Conservation (phyloP, 805 yeast species). For the Myxozyma neotropica region DNA sequence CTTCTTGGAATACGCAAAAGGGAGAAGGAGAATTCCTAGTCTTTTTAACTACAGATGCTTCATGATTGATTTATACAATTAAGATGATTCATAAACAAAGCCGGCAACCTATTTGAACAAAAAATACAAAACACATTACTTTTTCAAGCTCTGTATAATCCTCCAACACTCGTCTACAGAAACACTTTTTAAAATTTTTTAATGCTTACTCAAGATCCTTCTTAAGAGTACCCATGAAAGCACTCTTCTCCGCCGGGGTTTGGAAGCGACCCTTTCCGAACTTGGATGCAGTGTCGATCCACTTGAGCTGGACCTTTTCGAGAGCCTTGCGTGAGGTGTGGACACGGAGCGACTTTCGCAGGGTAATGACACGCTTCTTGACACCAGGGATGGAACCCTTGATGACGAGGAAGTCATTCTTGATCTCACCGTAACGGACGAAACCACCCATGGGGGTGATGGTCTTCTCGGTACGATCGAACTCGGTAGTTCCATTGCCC, state of each 20-base stretch:
- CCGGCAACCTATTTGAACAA: conserved; percentile 18
- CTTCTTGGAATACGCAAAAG: too few relatives aligned
- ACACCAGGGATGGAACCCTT: conserved; percentile 99
- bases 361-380: conserved; percentile 98
- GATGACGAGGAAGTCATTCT: conserved; percentile 95
- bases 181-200: background rate
- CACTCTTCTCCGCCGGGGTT: conserved; percentile 99
- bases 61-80: conserved; percentile 16
- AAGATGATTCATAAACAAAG: conserved; percentile 15
- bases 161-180: conserved; percentile 14
- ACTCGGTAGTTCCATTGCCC: conserved; percentile 91
- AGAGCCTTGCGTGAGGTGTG: conserved; percentile 97
- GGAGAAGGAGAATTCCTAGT: too few relatives aligned
- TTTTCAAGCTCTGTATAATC: conserved; percentile 10
- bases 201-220: conserved; percentile 31
- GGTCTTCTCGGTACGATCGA: conserved; percentile 99
- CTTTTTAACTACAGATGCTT: background rate
- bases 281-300: conserved; percentile 99
- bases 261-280: conserved; percentile 99
- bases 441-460: conserved; percentile 99
- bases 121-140: conserved; percentile 13
- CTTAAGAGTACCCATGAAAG: conserved; percentile 99
- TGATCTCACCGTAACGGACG: conserved; percentile 98
- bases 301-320: conserved; percentile 95
- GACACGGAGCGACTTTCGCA: conserved; percentile 97